A percentile compares a stretch with the other conserved stretches of the same genome.
Conservation (phyloP, 2,329 filamentous ascomycete species). For the Esteya vermicola region DNA sequence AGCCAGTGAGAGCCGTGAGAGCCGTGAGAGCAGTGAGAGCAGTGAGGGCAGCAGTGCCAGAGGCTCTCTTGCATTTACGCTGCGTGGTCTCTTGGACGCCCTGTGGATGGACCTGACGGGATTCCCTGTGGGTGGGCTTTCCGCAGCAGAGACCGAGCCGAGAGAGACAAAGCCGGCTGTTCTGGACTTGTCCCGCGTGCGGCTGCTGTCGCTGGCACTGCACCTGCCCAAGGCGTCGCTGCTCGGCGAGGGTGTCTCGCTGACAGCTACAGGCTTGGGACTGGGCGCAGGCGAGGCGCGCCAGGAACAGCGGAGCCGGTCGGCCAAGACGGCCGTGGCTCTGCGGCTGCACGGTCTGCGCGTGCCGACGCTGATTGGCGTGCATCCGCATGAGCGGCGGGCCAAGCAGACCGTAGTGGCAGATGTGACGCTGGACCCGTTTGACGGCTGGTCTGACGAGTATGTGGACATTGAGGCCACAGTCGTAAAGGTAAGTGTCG, state of each 20-base stretch:
- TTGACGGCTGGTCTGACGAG: conserved; percentile 29
- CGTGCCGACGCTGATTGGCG: conserved; percentile 55
- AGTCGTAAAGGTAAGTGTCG: conserved; percentile 34
- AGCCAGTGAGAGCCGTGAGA: conserved; percentile 11
- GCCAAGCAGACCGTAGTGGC: conserved; percentile 9
- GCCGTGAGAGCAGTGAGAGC: conserved; percentile 10
- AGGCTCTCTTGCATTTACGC: not conserved
- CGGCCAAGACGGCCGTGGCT: conserved; percentile 5
- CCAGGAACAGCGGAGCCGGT: not conserved
- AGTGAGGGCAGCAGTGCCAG: not conserved
- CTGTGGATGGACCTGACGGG: conserved; percentile 25
- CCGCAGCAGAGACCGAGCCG: conserved; percentile 12
- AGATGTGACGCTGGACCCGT: conserved; percentile 34
- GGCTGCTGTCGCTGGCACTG: conserved; percentile 36
- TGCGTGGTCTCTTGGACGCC: conserved; percentile 20
- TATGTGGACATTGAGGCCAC: conserved; percentile 43
- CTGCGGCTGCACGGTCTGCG: conserved; percentile 42
- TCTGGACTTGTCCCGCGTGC: conserved; percentile 22
- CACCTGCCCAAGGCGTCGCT: conserved; percentile 52
- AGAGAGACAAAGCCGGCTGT: conserved; percentile 15
- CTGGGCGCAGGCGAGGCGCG: not conserved
- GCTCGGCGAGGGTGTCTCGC: conserved; percentile 10
- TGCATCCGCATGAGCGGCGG: conserved; percentile 56
- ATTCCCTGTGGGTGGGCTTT: conserved; percentile 17
- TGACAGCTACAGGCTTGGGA: conserved; percentile 5